These are phyloP conservation scores for Blattamonas nauphoetae DNA, from an alignment of 78 protist genomes.

Conservation along the genomic window DNA sequence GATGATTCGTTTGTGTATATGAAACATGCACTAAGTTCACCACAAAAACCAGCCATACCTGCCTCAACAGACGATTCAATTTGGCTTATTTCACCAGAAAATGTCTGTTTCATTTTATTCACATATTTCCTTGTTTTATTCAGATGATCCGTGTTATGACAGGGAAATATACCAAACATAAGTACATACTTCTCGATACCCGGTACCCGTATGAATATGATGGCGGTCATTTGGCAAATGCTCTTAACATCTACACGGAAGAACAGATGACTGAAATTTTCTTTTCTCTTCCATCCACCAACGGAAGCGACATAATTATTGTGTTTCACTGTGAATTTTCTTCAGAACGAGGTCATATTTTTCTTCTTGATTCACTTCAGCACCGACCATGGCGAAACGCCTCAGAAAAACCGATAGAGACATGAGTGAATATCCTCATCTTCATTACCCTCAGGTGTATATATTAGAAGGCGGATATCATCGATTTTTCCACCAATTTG, in stretches of 20 bases:
- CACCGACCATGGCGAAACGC: not conserved
- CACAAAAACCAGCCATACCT: too few relatives aligned
- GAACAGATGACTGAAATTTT: not conserved
- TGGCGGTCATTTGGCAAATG: not conserved
- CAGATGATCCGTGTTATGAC: not conserved
- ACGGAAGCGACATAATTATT: not conserved
- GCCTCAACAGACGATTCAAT: too few relatives aligned
- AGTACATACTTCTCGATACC: not conserved
- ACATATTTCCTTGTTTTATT: too few relatives aligned
- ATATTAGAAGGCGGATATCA: not conserved
- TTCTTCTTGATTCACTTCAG: too few relatives aligned
- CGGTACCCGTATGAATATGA: not conserved
- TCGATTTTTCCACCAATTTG: not conserved
- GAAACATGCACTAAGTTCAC: too few relatives aligned
- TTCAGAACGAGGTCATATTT: not conserved
- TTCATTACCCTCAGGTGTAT: not conserved
- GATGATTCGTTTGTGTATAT: too few relatives aligned
- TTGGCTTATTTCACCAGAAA: too few relatives aligned
- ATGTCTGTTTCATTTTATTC: too few relatives aligned
- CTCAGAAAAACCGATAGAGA: not conserved
- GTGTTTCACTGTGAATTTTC: not conserved
- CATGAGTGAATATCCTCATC: not conserved
- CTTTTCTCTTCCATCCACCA: not conserved
- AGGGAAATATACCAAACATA: not conserved
- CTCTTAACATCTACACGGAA: not conserved